phyloP scores from a whole-genome alignment of 441 rosid species.

The Bruguiera hainesii region DNA sequence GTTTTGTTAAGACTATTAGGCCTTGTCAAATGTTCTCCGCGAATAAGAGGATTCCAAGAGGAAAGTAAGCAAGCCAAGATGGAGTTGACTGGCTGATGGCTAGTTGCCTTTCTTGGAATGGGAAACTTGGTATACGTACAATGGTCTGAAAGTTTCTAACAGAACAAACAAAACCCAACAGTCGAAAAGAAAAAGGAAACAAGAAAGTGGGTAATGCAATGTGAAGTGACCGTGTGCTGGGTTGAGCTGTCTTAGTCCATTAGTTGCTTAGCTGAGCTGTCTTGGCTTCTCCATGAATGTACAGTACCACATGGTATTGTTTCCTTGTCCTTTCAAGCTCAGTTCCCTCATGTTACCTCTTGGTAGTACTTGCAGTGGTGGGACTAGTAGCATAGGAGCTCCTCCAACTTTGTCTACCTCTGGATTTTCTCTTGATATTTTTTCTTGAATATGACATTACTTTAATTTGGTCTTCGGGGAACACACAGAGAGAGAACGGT shows the following conservation, averaged over 20 bases:
- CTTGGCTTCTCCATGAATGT: conserved; percentile 10
- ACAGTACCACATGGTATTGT: conserved; percentile 9
- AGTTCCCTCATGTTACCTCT: no score
- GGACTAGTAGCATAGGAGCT: no score
- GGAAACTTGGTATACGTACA: neutral
- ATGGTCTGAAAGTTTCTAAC: no score
- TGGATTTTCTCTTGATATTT: no score
- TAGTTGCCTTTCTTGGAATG: neutral
- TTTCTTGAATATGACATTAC: no score
- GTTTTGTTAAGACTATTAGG: neutral
- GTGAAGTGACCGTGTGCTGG: conserved; percentile 13
- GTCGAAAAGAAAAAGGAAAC: neutral
- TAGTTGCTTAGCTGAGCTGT: conserved; percentile 19
- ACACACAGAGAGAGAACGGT: no score
- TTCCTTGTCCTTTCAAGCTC: conserved; percentile 4
- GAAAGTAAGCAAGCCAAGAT: neutral
- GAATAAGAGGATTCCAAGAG: neutral
- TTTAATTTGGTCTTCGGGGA: no score
- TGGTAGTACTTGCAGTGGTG: no score
- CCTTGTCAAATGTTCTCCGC: neutral
- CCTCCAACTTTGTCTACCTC: no score
- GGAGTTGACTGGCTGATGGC: conserved; percentile 5
- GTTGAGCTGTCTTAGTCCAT: conserved; percentile 28
- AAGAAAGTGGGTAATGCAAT: neutral
- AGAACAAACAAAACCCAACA: neutral